Evolutionary conservation across 345 rosid genomes (phyloP), one percentile per base, ranked within the genome.

Genomic region (Trapa incisa): DNA sequence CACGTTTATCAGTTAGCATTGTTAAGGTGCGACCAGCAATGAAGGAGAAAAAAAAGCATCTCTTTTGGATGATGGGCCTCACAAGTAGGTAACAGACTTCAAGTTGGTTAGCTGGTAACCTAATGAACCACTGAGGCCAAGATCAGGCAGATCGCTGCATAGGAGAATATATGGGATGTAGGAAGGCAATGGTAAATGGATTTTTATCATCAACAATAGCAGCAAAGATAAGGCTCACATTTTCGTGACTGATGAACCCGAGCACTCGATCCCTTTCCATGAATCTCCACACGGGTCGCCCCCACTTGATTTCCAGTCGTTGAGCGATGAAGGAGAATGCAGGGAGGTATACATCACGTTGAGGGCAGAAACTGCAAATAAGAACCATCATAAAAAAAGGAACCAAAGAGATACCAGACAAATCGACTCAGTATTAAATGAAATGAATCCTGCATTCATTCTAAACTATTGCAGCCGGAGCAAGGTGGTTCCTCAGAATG

Each of bases 231-330:
- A 11, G 57, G 70, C 38, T 39, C 70, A 87, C 99, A 94, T 84
- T 85, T 89, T 81, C 64, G 89, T 87, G 65, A 94, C 86, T 57
- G 88, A 76, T 5, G 93, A 86, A 65, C 87, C 93, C 6, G 87
- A 81, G 87, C 99, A 94, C 69, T 75, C 76, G 72, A 94, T 83
- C 72, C 97, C 99, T 76, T 86, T 78, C 96, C 99, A 94, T 38
- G 87, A 78, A 38, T 86, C 87, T 3, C 84, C 92, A 73, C 99
- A 91, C 70, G 97, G 97, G 76, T 91, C 95, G 1, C 99, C 97
- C 9, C 96, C 97, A 47, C 73, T 72, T 15, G 87, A 64, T 77
- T 80, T 70, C 99, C 99, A 94, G 17, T 87, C 88, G 33, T 56
- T 81, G 71, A 94, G 75, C 73, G 79, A 69, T 33, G 91, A 85